These are phyloP conservation scores for Vitis labrusca DNA, from an alignment of 164 flowering plant species.

Conservation along the genomic window DNA sequence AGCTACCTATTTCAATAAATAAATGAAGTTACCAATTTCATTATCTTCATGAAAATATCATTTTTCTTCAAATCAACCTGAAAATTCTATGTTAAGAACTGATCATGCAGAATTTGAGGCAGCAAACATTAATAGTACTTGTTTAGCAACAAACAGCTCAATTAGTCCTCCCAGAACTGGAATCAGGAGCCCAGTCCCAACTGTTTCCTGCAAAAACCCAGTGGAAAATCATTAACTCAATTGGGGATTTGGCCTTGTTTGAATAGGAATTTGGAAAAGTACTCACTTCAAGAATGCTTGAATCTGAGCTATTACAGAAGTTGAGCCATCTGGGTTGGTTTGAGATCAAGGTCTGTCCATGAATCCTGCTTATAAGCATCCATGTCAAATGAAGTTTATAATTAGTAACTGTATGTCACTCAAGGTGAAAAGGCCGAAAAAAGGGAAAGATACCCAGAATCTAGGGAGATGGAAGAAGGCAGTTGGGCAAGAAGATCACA, in stretches of 20 bases:
- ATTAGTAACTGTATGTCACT: neutral
- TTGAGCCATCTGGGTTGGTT: constrained; percentile 71
- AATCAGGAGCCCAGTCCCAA: constrained; percentile 57
- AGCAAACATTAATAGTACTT: constrained; percentile 28
- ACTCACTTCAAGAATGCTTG: constrained; percentile 34
- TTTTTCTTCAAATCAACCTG: neutral
- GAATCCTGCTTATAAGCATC: constrained; percentile 33
- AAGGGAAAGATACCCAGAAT: constrained; percentile 53
- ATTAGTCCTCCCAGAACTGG: constrained; percentile 62
- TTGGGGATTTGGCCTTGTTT: neutral
- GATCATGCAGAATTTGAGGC: too few species aligned
- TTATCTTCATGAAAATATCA: neutral
- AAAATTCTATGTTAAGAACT: neutral
- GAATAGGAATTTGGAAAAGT: neutral
- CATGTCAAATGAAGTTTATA: too few species aligned
- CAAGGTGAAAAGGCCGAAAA: neutral
- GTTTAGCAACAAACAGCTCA: constrained; percentile 63
- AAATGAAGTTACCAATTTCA: neutral
- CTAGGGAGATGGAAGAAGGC: constrained; percentile 62
- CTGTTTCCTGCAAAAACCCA: constrained; percentile 40
- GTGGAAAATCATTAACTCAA: neutral
- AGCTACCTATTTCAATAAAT: constrained; percentile 33
- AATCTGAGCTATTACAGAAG: constrained; percentile 36
- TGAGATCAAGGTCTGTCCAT: constrained; percentile 56
- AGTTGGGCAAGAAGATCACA: constrained; percentile 67